A percentile compares a stretch with the other conserved stretches of the same genome.
Conservation (phyloP, 2,329 filamentous ascomycete species). For the Exophiala sideris region DNA sequence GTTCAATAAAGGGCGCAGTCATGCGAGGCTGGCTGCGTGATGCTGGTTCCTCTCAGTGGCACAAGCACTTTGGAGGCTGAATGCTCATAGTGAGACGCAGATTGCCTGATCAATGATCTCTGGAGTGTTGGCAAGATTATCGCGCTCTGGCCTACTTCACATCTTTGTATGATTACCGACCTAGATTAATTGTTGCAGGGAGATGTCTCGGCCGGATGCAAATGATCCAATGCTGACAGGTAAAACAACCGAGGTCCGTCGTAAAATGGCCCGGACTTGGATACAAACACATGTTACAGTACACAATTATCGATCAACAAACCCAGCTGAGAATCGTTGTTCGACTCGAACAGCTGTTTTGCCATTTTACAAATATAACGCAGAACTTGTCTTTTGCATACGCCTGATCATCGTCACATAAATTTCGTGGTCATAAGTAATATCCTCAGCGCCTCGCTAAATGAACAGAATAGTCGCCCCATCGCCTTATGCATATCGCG, state of each 20-base stretch:
- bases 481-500: constrained; percentile 15
- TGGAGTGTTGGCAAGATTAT: too few species aligned
- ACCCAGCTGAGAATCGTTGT: too few species aligned
- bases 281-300: too few species aligned
- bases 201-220: constrained; percentile 1
- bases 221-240: neutral
- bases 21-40: neutral
- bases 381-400: neutral
- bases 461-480: neutral
- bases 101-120: too few species aligned
- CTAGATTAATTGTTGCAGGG: neutral
- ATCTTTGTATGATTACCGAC: too few species aligned
- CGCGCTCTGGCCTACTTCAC: too few species aligned
- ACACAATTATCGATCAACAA: neutral
- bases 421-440: neutral
- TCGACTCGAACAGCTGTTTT: too few species aligned
- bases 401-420: neutral
- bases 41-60: neutral
- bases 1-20: neutral
- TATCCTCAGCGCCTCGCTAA: constrained; percentile 15
- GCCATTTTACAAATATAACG: neutral
- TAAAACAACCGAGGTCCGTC: constrained; percentile 7
- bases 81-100: too few species aligned
- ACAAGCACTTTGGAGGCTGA: neutral
- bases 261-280: too few species aligned